Base-by-base conservation (phyloP, 208 protist species). In the Trypanosoma scelopori region DNA sequence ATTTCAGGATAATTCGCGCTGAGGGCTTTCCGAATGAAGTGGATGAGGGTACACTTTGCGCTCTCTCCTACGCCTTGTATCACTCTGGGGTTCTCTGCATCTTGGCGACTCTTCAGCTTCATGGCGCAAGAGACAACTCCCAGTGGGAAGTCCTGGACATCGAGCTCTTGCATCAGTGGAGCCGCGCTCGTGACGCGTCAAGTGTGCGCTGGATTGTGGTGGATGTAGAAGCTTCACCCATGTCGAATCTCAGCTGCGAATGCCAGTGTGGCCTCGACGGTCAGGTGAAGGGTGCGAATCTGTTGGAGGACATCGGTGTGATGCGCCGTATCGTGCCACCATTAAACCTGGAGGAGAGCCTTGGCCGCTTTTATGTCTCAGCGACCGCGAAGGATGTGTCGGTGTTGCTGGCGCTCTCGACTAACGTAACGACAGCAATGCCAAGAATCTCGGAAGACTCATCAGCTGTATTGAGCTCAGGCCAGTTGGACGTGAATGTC, bases 321-420 rank as follows among this genome's bases (percentile, higher is more conserved):
- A 57, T 22, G 47, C 51, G 30, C 43, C 27, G 22, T 39, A 64
- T 79, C 55, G 48, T 53, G 9, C 85, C 86, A 39, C 25, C 60
- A n/a, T 23, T 84, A 16, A 46, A 46, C 45, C 56, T 83, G 15
- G 68, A 55, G 11, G 65, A 73, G 22, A 88, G 83, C 53, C 30
- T 87, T 16, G 66, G 74, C 28, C 70, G 76, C 62, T 93, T 93
- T 52, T 93, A 88, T 69, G 78, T 66, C 20, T 79, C 84, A 27
- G 84, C 71, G 12, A 91, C 87, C 20, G 87, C 87, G 18, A 81
- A 78, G 25, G 87, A 93, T 59, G 75, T 88, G 20, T 91, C 87
- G 1, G 27, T 93, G 12, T 57, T 93, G 45, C 57, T 90, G 15
- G 52, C 77, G 9, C 69, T 87, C 32, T 85, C 74, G 47, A 47